These are phyloP conservation scores for Lactarius hatsudake DNA, from an alignment of 768 basidiomycete species.

Conservation along the genomic window DNA sequence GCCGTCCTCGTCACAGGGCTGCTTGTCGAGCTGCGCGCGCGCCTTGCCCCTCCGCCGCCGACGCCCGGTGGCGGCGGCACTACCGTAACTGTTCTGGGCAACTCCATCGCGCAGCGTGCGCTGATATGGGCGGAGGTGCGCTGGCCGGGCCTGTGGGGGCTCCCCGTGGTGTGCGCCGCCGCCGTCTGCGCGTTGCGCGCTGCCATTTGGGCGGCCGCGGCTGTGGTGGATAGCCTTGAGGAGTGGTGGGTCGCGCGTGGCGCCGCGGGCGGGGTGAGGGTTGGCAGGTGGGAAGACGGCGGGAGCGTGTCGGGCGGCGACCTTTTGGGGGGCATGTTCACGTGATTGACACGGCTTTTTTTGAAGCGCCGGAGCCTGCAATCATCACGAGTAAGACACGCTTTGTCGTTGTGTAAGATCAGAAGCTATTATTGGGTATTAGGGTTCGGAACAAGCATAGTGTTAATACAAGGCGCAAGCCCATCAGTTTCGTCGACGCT, in stretches of 20 bases:
- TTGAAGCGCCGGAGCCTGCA: background rate
- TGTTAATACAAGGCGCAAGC: background rate
- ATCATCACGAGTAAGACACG: background rate
- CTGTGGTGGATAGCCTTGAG: background rate
- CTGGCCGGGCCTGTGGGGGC: conserved; percentile 18
- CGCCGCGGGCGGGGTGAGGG: conserved; percentile 3
- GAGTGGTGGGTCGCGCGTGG: background rate
- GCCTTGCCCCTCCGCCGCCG: conserved; percentile 5
- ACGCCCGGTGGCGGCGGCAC: background rate
- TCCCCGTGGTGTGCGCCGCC: conserved; percentile 7
- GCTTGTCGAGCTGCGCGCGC: conserved; percentile 11
- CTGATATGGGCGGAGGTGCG: conserved; percentile 20
- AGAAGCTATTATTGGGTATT: background rate
- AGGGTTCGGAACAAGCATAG: background rate
- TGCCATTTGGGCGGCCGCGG: background rate
- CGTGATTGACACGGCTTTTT: conserved; percentile 4
- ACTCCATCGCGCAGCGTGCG: conserved; percentile 9
- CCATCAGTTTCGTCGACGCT: background rate
- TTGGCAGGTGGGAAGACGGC: conserved; percentile 22
- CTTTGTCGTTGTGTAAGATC: background rate
- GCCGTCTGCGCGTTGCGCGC: conserved; percentile 1
- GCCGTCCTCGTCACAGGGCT: conserved; percentile 13
- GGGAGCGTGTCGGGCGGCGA: conserved; percentile 20
- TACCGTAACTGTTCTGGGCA: background rate
- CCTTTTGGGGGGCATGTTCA: conserved; percentile 17